Base-by-base conservation (phyloP, 192 early-diverging fungal species). In the Martensiomyces pterosporus region DNA sequence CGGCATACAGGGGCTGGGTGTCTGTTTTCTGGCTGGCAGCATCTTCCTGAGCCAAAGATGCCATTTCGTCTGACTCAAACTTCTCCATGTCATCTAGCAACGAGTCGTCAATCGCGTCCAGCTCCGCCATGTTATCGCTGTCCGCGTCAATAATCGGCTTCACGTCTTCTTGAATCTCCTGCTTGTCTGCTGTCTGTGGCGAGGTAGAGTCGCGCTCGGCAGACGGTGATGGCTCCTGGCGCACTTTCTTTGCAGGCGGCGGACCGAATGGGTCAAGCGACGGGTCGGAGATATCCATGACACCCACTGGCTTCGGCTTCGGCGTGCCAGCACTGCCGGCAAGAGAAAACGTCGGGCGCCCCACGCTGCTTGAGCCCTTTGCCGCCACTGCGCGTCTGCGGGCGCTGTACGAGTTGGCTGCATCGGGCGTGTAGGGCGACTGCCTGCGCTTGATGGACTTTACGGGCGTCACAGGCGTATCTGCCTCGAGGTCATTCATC, bases 401-500 rank as follows among this genome's bases (percentile, higher is more conserved):
- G 13, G 23, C 65, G 39, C 65, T 67, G 49, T 58, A 59, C 16
- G 65, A 55, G 37, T 15, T 17, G 25, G 60, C 33, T 15, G 46
- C 29, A n/a, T n/a, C n/a, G 6, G 21, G 24, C 10, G 42, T 22
- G 23, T 26, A 24, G 24, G 37, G 18, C 4, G 33, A 16, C 8
- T 35, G 52, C 2, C 52, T 33, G 16, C 57, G 57, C 47, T 43
- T 60, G 16, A 36, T 13, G 5, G 57, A 39, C 27, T 48, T 54
- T n/a, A 55, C 46, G 9, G 69, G 69, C 3, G 69, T 73, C 13
- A 39, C 23, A 0, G 69, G 62, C 2, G 42, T 39, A 24, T 75
- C 64, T 34, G 42, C 43, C 29, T 75, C 64, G 39, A 76, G 47
- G 13, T 54, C 73, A 45, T 54, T 49, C 33, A 76, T 60, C 29